A percentile compares a stretch with the other conserved stretches of the same genome.
These are phyloP conservation scores for Claviceps cyperi DNA, from an alignment of 2,329 filamentous ascomycete genomes.

Conservation along the genomic window DNA sequence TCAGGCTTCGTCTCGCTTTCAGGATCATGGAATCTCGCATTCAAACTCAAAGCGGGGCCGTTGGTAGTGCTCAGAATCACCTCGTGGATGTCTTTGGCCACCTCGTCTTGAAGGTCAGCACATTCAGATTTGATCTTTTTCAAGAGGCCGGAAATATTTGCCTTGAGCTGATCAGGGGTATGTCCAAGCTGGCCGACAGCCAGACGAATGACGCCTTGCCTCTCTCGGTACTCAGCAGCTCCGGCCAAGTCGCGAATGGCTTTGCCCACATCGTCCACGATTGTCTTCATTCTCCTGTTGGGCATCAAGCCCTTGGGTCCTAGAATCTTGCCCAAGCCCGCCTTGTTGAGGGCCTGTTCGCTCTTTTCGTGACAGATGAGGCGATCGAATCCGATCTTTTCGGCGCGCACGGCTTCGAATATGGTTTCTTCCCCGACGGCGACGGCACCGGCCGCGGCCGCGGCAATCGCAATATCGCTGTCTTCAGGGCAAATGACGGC, in stretches of 20 bases:
- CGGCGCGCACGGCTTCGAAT: conserved; percentile 61
- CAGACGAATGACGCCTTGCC: conserved; percentile 69
- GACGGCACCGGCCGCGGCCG: conserved; percentile 62
- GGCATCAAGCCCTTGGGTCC: conserved; percentile 92
- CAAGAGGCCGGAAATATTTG: conserved; percentile 70
- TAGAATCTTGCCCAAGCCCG: conserved; percentile 63
- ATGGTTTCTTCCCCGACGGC: conserved; percentile 76
- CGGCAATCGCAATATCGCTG: conserved; percentile 58
- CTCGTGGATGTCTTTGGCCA: conserved; percentile 35
- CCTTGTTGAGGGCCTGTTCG: conserved; percentile 65
- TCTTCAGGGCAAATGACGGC: conserved; percentile 83
- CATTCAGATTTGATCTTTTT: conserved; percentile 67
- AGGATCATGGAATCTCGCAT: conserved; percentile 56
- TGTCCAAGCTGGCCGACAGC: conserved; percentile 85
- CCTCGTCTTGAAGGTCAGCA: conserved; percentile 45
- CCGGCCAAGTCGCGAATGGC: conserved; percentile 72
- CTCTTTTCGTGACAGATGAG: conserved; percentile 75
- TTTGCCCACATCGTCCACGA: conserved; percentile 65
- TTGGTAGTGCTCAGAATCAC: conserved; percentile 77
- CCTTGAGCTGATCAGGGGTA: conserved; percentile 70
- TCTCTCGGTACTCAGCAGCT: conserved; percentile 75
- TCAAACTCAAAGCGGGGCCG: conserved; percentile 75
- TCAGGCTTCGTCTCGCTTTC: conserved; percentile 40
- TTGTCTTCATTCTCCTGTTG: conserved; percentile 71
- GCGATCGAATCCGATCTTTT: conserved; percentile 74